phyloP scores from a whole-genome alignment of 768 basidiomycete species.

The Auricularia sp. region DNA sequence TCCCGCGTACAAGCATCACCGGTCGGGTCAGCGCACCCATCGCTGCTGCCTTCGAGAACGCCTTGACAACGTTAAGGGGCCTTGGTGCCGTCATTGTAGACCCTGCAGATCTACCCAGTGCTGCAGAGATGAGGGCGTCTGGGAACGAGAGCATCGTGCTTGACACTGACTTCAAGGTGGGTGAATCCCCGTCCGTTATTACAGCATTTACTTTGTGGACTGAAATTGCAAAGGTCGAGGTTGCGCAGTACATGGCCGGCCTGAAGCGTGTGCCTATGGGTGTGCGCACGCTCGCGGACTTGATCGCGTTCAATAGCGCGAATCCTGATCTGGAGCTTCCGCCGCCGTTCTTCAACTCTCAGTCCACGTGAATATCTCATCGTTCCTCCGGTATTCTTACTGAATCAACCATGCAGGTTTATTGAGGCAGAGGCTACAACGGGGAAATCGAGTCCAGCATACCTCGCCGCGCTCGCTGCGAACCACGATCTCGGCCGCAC shows the following conservation, averaged over 20 bases:
- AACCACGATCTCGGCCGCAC: slow-evolving; percentile 24
- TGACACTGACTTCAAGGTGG: not conserved
- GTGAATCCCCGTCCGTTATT: not conserved
- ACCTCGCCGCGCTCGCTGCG: slow-evolving; percentile 21
- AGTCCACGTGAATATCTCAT: not conserved
- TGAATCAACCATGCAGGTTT: not conserved
- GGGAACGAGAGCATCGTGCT: slow-evolving; percentile 1
- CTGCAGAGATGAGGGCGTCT: slow-evolving; percentile 19
- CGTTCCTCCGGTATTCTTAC: too few relatives aligned
- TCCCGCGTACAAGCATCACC: slow-evolving; percentile 32
- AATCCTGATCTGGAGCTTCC: slow-evolving; percentile 39
- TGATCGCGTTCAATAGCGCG: slow-evolving; percentile 47
- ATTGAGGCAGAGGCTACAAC: slow-evolving; percentile 7
- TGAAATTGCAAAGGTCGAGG: not conserved
- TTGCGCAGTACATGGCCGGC: not conserved
- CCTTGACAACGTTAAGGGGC: slow-evolving; percentile 26
- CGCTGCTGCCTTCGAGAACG: slow-evolving; percentile 29
- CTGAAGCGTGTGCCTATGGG: slow-evolving; percentile 46
- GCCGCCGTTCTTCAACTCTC: not conserved
- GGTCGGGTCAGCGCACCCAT: slow-evolving; percentile 11
- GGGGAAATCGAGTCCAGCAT: slow-evolving; percentile 10
- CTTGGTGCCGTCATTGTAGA: slow-evolving; percentile 47
- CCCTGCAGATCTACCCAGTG: slow-evolving; percentile 42
- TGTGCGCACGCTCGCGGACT: slow-evolving; percentile 43
- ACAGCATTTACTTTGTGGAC: too few relatives aligned